Base-by-base conservation (phyloP, 331 rosid species). In the Erythrophleum ivorense region DNA sequence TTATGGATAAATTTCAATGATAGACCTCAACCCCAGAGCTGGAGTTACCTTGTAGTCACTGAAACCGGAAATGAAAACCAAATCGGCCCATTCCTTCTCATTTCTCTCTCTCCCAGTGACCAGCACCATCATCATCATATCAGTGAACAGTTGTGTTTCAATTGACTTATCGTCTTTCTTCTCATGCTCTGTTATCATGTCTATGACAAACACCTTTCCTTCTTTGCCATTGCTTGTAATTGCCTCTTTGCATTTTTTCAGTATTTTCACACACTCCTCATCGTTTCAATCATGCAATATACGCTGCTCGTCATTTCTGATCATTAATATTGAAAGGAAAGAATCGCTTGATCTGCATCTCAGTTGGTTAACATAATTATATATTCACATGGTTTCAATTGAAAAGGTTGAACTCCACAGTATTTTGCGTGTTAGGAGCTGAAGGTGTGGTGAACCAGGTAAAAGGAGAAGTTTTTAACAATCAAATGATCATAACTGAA, bases 191-290 rank as follows among this genome's bases (percentile, higher is more conserved):
- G 87, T 10, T 55, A 73, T 60, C 71, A 85, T 70, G 31, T 91
- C 95, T 58, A 91, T 83, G 46, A 86, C 70, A 1, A 89, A 85
- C 78, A 87, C 83, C 77, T 88, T 91, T 2, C 95, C 91, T 69
- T 81, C 40, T 64, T 86, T 83, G 3, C 38, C 84, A 10, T 71
- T 69, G 9, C 63, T 14, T 7, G 49, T 5, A 1, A 82, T 78
- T 65, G 88, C 91, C 46, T 62, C 68, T 18, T 79, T 88, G 46
- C 88, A 86, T 58, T 66, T 85, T 85, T 82, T 78, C 4, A 88
- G 55, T 76, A 88, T 87, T 67, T 78, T 82, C 66, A 87, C 74
- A 38, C 89, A 84, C 5, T 90, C 85, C 11, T 84, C 93, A 5
- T 91, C 90, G 0, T n/a, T 85, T 19, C 43, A 62, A 40, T 62